phyloP scores from a whole-genome alignment of 1,284 basidiomycete genomes.

The Coniferiporia weirii region DNA sequence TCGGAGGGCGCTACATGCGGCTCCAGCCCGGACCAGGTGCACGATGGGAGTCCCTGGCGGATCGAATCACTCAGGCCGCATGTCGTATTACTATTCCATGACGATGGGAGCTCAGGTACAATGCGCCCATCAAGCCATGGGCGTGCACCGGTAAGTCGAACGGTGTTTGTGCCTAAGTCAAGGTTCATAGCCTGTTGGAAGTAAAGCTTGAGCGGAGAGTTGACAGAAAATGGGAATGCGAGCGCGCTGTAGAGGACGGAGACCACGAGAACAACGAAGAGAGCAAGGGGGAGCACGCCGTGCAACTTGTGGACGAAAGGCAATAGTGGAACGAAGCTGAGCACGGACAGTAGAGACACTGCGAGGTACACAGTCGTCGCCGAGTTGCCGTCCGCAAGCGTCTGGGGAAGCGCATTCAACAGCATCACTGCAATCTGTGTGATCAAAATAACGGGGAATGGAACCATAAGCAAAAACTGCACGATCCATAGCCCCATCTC shows the following conservation, averaged over 20 bases:
- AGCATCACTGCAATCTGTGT: slow-evolving; percentile 49
- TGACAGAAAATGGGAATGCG: slow-evolving; percentile 56
- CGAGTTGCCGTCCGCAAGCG: slow-evolving; percentile 59
- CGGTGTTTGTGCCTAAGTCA: slow-evolving; percentile 25
- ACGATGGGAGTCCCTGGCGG: slow-evolving; percentile 27
- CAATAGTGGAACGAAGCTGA: slow-evolving; percentile 53
- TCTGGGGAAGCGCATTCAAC: slow-evolving; percentile 50
- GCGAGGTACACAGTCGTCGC: slow-evolving; percentile 48
- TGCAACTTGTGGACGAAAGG: slow-evolving; percentile 59
- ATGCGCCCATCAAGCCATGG: slow-evolving; percentile 41
- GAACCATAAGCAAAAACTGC: slow-evolving; percentile 53
- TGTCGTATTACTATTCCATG: slow-evolving; percentile 27
- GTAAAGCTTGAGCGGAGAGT: slow-evolving; percentile 60
- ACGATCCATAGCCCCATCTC: slow-evolving; percentile 57
- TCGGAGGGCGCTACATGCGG: slow-evolving; percentile 21
- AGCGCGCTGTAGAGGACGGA: slow-evolving; percentile 42
- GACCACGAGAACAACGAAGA: slow-evolving; percentile 40
- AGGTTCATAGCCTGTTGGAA: slow-evolving; percentile 59
- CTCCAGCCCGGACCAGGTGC: slow-evolving; percentile 30
- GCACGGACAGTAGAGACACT: slow-evolving; percentile 40
- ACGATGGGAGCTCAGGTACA: slow-evolving; percentile 50
- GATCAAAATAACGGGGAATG: slow-evolving; percentile 52
- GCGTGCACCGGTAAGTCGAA: slow-evolving; percentile 44
- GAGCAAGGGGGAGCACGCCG: slow-evolving; percentile 36
- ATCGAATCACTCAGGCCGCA: slow-evolving; percentile 20